Evolutionary conservation across 495 filamentous ascomycete species (phyloP).

Genomic region (Pyronema domesticum): DNA sequence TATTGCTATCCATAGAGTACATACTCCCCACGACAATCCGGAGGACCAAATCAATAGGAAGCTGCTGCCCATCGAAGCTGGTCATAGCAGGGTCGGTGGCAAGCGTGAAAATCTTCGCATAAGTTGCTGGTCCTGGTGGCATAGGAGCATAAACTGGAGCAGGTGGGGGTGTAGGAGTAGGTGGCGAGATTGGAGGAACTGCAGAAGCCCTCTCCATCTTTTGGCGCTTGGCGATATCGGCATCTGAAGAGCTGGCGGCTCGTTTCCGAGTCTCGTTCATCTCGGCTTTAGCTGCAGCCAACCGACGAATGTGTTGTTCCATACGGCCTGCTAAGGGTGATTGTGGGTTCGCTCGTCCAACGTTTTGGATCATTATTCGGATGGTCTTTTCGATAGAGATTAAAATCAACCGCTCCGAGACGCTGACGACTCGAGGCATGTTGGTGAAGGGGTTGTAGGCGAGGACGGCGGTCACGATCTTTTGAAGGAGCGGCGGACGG

Average conservation of each 20-base stretch:
- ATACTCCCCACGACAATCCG: conserved; percentile 44
- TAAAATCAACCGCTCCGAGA: conserved; percentile 59
- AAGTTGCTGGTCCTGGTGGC: conserved; percentile 53
- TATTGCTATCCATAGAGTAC: conserved; percentile 18
- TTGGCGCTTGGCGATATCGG: conserved; percentile 51
- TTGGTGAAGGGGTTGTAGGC: conserved; percentile 79
- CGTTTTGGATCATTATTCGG: conserved; percentile 58
- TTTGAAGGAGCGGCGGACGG: conserved; percentile 60
- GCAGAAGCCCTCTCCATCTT: conserved; percentile 34
- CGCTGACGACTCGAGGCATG: conserved; percentile 56
- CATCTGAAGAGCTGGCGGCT: conserved; percentile 37
- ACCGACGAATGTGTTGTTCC: conserved; percentile 60
- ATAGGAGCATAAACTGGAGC: conserved; percentile 21
- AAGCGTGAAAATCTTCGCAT: conserved; percentile 66
- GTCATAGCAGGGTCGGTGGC: conserved; percentile 55
- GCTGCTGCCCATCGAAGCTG: conserved; percentile 60
- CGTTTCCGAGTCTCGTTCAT: conserved; percentile 73
- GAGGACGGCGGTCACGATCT: conserved; percentile 68
- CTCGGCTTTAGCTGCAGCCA: conserved; percentile 55
- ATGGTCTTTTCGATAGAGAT: conserved; percentile 91
- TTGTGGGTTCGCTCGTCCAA: conserved; percentile 29
- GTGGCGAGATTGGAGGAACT: conserved; percentile 11
- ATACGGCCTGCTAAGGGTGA: conserved; percentile 39
- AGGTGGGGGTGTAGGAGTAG: conserved; percentile 33
- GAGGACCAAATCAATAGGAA: conserved; percentile 56